Evolutionary conservation across 2,329 filamentous ascomycete genomes (phyloP), one percentile per base, ranked within the genome.

Genomic region (Dactylellina sp.): DNA sequence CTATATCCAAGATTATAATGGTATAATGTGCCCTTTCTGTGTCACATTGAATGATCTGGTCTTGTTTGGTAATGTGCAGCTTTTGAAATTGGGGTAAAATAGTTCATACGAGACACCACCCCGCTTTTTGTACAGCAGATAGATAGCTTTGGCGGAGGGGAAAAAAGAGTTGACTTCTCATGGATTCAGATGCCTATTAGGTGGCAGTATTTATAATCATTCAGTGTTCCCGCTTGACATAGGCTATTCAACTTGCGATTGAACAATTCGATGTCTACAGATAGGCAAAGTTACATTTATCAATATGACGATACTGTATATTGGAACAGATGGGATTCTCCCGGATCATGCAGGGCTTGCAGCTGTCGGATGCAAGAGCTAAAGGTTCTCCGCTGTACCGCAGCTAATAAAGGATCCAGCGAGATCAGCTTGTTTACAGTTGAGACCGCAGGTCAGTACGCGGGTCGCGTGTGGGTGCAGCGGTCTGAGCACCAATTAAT

Each of bases 381-480:
- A n/a, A n/a, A n/a, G n/a, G n/a, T 42, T 42, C 5, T 12, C n/a
- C 39, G 39, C 39, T 16, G 39, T n/a, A n/a, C 42, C 5, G 42
- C 6, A 46, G 42, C 42, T 46, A 46, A 46, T 46, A 20, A 42
- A 46, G 42, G 42, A 46, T 46, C 42, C 16, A 12, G 20, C 42
- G 16, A 16, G 16, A 46, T 46, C 16, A 46, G 20, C 39, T 12
- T 50, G 46, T 50, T 50, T 37, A 37, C 9, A 50, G 11, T n/a
- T n/a, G n/a, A n/a, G n/a, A n/a, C 20, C 2, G 32, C n/a, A 14
- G 4, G 37, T 4, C 4, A 40, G 37, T 7, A 40, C 42, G 56
- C 42, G 42, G 56, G 35, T 63, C 47, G 59, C 46, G 46, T 63
- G 59, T 44, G 56, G 14, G 20, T 9, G 6, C 37, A 40, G 6